phyloP scores from a whole-genome alignment of 495 filamentous ascomycete genomes.

The Hypoxylon fuscum region DNA sequence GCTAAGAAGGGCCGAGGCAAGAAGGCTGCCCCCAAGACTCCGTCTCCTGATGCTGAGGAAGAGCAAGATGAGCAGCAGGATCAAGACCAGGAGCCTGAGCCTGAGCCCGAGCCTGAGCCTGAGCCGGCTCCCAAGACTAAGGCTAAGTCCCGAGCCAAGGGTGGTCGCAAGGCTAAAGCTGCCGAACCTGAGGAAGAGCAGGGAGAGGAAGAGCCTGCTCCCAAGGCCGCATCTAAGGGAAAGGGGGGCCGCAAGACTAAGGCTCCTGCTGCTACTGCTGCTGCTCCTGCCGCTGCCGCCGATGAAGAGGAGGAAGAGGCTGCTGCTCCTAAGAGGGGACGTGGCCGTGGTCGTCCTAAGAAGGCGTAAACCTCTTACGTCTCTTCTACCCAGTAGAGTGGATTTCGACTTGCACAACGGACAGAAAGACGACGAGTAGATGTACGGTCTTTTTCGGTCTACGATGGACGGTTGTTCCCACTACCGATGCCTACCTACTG shows the following conservation, averaged over 20 bases:
- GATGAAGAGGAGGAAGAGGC: conserved; percentile 16
- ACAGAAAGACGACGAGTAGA: conserved; percentile 7
- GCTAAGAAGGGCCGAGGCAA: conserved; percentile 45
- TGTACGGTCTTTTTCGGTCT: not conserved
- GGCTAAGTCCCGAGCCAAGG: not conserved
- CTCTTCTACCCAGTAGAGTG: not conserved
- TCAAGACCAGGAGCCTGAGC: conserved; percentile 45
- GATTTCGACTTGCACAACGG: not conserved
- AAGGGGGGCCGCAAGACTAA: conserved; percentile 44
- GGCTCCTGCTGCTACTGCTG: no score
- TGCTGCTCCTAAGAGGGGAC: conserved; percentile 21
- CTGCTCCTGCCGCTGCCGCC: conserved; percentile 20
- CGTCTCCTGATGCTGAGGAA: conserved; percentile 34
- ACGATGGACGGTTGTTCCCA: not conserved
- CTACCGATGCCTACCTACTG: not conserved
- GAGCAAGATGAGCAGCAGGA: no score
- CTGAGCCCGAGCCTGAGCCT: conserved; percentile 25
- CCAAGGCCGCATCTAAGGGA: conserved; percentile 33
- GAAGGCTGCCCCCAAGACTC: conserved; percentile 39
- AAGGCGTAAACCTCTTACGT: conserved; percentile 10
- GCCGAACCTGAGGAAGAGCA: conserved; percentile 25
- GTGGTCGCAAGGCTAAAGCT: conserved; percentile 12
- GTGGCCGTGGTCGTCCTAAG: conserved; percentile 33
- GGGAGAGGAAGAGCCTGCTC: conserved; percentile 23
- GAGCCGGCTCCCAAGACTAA: conserved; percentile 26